Evolutionary conservation across 2,329 filamentous ascomycete genomes (phyloP).

Genomic region (Nemania bipapillata): DNA sequence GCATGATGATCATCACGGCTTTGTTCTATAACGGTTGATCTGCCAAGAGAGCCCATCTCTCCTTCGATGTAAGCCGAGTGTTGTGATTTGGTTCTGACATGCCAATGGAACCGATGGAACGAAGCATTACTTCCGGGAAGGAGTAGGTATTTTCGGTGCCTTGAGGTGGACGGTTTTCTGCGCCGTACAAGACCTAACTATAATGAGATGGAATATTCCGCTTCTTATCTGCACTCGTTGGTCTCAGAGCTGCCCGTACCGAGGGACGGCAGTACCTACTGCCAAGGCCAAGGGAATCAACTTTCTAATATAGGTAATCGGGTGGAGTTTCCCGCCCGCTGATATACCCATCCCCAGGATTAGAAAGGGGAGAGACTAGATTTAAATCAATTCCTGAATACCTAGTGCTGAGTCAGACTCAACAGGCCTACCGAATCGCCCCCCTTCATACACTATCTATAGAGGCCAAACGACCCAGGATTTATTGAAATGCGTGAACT

Average conservation of each 20-base stretch:
- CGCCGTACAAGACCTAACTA: not conserved
- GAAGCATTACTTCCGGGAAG: not conserved
- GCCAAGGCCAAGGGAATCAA: not conserved
- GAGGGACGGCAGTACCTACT: not conserved
- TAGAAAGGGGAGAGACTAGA: conserved; percentile 9
- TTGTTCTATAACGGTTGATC: conserved; percentile 12
- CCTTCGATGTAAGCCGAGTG: conserved; percentile 9
- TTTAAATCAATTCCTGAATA: conserved; percentile 7
- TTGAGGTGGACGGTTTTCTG: not conserved
- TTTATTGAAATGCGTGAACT: not conserved
- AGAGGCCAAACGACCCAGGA: not conserved
- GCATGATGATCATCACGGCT: conserved; percentile 29
- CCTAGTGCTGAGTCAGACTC: conserved; percentile 25
- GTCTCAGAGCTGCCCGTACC: not conserved
- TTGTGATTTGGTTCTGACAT: not conserved
- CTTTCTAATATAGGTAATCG: not conserved
- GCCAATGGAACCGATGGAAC: not conserved
- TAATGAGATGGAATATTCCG: conserved; percentile 11
- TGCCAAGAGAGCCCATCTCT: conserved; percentile 21
- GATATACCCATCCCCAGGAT: conserved; percentile 3
- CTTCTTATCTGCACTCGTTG: conserved; percentile 3
- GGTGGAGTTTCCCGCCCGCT: not conserved
- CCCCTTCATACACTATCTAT: not conserved
- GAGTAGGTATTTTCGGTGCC: not conserved
- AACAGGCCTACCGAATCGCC: not conserved